Evolutionary conservation across 1,139 yeast genomes (phyloP).

Genomic region (Taphrina wiesneri): DNA sequence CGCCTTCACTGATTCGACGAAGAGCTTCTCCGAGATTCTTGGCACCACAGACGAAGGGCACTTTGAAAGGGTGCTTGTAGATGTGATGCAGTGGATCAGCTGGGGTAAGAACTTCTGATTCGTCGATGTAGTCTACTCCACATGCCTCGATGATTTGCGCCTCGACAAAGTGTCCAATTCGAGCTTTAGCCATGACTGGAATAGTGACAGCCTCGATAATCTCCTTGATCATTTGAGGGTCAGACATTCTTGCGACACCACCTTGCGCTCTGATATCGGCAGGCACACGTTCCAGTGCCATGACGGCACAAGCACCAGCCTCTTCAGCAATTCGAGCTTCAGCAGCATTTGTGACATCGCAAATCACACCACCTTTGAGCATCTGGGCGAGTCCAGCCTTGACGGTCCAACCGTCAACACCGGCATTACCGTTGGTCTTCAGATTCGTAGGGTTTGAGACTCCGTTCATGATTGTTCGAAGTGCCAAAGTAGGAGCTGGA

Average conservation of each 20-base stretch:
- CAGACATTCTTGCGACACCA: conserved; percentile 85
- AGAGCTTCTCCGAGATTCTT: conserved; percentile 81
- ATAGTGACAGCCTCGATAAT: conserved; percentile 63
- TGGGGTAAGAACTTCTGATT: conserved; percentile 53
- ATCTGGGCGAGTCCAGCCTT: conserved; percentile 85
- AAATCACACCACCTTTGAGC: conserved; percentile 76
- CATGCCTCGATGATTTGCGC: conserved; percentile 73
- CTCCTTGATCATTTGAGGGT: conserved; percentile 75
- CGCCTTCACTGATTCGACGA: conserved; percentile 79
- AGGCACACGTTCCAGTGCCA: conserved; percentile 85
- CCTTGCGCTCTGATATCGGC: conserved; percentile 85
- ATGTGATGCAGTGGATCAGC: conserved; percentile 66
- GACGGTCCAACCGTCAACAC: conserved; percentile 52
- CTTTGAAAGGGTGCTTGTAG: conserved; percentile 60
- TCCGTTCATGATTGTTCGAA: conserved; percentile 4
- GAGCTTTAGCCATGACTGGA: conserved; percentile 80
- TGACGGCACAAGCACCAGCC: conserved; percentile 89
- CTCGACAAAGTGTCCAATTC: conserved; percentile 83
- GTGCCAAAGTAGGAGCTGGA: neutral
- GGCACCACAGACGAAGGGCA: conserved; percentile 87
- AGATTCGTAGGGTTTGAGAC: conserved; percentile 23
- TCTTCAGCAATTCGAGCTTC: conserved; percentile 71
- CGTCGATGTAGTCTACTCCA: conserved; percentile 79
- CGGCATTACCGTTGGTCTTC: conserved; percentile 6
- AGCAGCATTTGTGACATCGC: conserved; percentile 54